Percentiles rank a stretch among this genome's conserved stretches.
phyloP scores from a whole-genome alignment of 805 yeast genomes.

The Wickerhamomyces queroliae region DNA sequence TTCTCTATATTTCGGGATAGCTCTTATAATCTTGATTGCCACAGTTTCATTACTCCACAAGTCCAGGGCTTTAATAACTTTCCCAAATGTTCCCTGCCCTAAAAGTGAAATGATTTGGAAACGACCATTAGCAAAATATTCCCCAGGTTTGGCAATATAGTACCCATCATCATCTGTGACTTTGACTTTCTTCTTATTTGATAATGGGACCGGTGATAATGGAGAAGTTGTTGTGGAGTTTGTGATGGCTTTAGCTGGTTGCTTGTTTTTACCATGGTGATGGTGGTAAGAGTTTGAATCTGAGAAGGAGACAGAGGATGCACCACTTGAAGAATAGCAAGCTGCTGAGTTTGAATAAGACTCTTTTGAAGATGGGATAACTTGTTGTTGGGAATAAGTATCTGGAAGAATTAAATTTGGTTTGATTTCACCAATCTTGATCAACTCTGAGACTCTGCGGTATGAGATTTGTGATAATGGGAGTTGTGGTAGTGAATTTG shows the following conservation, averaged over 20 bases:
- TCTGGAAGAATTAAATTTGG: slow-evolving; percentile 24
- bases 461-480: slow-evolving; percentile 42
- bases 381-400: too few relatives aligned
- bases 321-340: slow-evolving; percentile 7
- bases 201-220: slow-evolving; percentile 13
- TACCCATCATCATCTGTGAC: slow-evolving; percentile 51
- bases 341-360: slow-evolving; percentile 1
- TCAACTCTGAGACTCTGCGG: slow-evolving; percentile 27
- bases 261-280: slow-evolving; percentile 1
- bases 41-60: slow-evolving; percentile 45
- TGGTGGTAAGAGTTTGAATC: slow-evolving; percentile 3
- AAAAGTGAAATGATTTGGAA: slow-evolving; percentile 62
- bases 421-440: slow-evolving; percentile 37
- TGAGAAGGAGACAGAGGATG: too few relatives aligned
- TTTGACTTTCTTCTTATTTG: slow-evolving; percentile 5
- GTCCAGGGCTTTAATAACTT: slow-evolving; percentile 82
- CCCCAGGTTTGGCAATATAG: slow-evolving; percentile 54
- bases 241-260: background rate
- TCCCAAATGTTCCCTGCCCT: slow-evolving; percentile 93
- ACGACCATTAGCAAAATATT: slow-evolving; percentile 63
- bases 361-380: background rate
- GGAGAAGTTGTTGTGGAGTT: slow-evolving; percentile 8
- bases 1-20: slow-evolving; percentile 90
- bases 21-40: slow-evolving; percentile 89
- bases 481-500: slow-evolving; percentile 49